Evolutionary conservation across 345 rosid species (phyloP).

Genomic region (Orychophragmus violaceus): DNA sequence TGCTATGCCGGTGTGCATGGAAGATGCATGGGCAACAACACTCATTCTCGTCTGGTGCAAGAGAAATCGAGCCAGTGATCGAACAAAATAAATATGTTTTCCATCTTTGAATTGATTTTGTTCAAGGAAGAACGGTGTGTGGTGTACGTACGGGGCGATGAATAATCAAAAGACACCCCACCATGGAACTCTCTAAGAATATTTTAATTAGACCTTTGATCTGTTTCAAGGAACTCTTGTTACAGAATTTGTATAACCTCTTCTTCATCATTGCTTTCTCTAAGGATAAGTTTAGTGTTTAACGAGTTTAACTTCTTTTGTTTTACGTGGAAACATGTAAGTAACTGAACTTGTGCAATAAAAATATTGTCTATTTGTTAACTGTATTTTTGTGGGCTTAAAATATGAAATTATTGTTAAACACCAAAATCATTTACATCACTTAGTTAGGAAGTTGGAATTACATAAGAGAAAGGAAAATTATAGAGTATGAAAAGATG

Average conservation of each 20-base stretch:
- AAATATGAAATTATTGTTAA: background rate
- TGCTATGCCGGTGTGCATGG: conserved; percentile 21
- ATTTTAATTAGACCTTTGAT: background rate
- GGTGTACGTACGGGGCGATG: background rate
- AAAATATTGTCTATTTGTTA: background rate
- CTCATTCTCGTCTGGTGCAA: conserved; percentile 6
- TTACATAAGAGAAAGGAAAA: no score
- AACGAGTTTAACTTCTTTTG: background rate
- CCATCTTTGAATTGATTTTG: background rate
- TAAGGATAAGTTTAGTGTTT: conserved; percentile 23
- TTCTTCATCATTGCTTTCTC: background rate
- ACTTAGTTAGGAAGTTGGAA: no score
- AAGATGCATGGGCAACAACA: conserved; percentile 32
- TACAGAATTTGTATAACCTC: conserved; percentile 2
- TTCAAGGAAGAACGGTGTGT: conserved; percentile 1
- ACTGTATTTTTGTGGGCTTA: background rate
- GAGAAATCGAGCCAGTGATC: conserved; percentile 8
- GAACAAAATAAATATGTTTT: background rate
- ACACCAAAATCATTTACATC: background rate
- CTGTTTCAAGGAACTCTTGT: conserved; percentile 5
- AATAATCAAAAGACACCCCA: background rate
- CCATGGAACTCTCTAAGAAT: background rate
- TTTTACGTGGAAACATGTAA: conserved; percentile 5
- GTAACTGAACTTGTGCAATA: conserved; percentile 7
- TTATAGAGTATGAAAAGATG: no score